Percentiles rank a stretch among this genome's conserved stretches.
Conservation (phyloP, 2,329 filamentous ascomycete species). For the Reticulascus tulasneorum region DNA sequence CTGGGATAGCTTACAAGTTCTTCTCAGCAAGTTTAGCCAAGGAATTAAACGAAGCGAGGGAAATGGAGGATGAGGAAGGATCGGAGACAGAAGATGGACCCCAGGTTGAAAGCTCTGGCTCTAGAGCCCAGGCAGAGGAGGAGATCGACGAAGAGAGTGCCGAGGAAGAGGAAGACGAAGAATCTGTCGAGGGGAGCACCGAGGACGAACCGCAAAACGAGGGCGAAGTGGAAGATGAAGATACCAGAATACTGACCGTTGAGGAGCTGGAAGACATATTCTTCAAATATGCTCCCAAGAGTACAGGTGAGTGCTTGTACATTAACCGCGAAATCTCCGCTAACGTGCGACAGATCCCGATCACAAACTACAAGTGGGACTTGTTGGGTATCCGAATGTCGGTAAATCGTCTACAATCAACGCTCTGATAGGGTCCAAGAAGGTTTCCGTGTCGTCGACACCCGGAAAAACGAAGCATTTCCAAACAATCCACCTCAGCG, state of each 20-base stretch:
- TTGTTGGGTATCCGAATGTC: slow-evolving; percentile 97
- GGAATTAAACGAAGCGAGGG: slow-evolving; percentile 78
- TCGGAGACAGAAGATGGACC: slow-evolving; percentile 26
- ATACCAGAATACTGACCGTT: slow-evolving; percentile 81
- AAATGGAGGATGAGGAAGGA: slow-evolving; percentile 46
- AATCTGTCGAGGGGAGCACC: slow-evolving; percentile 29
- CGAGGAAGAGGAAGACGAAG: slow-evolving; percentile 18
- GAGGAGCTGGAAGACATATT: slow-evolving; percentile 91
- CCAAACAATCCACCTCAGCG: slow-evolving; percentile 92
- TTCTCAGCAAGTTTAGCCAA: slow-evolving; percentile 93
- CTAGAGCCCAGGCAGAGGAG: slow-evolving; percentile 17
- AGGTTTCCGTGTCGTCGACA: slow-evolving; percentile 95
- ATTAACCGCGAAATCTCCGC: background rate
- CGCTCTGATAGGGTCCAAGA: slow-evolving; percentile 95
- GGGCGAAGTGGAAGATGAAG: slow-evolving; percentile 44
- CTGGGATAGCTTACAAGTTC: slow-evolving; percentile 86
- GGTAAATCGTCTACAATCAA: slow-evolving; percentile 99
- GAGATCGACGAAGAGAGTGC: slow-evolving; percentile 32
- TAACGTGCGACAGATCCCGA: slow-evolving; percentile 34
- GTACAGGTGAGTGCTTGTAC: slow-evolving; percentile 38
- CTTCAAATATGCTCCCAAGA: slow-evolving; percentile 61
- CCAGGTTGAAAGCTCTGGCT: slow-evolving; percentile 21
- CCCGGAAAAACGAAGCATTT: slow-evolving; percentile 99
- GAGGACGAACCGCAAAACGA: slow-evolving; percentile 29
- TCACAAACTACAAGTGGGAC: slow-evolving; percentile 78